Conservation (phyloP, 441 rosid genomes). For the Adansonia madagascariensis region DNA sequence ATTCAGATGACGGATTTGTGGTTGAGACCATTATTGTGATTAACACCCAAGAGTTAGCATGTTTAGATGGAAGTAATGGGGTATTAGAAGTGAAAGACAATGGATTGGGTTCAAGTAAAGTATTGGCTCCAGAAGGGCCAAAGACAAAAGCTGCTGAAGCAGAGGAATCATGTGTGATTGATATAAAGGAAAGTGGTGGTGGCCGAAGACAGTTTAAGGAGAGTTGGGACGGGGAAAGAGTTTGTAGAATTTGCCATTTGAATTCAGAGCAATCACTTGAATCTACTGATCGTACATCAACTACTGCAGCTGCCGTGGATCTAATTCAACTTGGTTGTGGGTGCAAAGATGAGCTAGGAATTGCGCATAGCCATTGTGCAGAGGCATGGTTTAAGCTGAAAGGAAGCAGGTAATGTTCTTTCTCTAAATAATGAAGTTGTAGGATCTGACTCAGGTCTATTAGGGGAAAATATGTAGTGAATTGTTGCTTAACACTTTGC, state of each 20-base stretch:
- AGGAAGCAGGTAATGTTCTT: conserved; percentile 75
- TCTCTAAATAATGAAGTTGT: conserved; percentile 9
- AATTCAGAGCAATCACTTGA: conserved; percentile 55
- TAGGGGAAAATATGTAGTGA: not conserved
- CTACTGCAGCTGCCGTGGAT: conserved; percentile 36
- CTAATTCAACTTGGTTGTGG: conserved; percentile 81
- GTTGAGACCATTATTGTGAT: conserved; percentile 38
- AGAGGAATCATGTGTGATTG: conserved; percentile 47
- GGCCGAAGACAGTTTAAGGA: conserved; percentile 40
- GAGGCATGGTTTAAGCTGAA: conserved; percentile 91
- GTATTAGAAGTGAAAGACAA: conserved; percentile 25
- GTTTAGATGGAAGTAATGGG: conserved; percentile 30
- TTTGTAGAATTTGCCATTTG: conserved; percentile 89
- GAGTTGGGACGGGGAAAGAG: conserved; percentile 48
- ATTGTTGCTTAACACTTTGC: conserved; percentile 11
- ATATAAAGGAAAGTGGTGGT: conserved; percentile 40
- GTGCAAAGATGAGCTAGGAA: conserved; percentile 87
- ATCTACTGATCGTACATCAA: conserved; percentile 22
- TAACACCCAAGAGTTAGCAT: conserved; percentile 38
- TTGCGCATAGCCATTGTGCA: conserved; percentile 77
- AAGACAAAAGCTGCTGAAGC: conserved; percentile 39
- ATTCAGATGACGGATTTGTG: conserved; percentile 30
- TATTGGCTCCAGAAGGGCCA: conserved; percentile 26
- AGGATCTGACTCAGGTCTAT: not conserved
- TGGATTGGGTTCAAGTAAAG: conserved; percentile 36